phyloP scores from a whole-genome alignment of 441 rosid genomes.

The Viola pubescens region DNA sequence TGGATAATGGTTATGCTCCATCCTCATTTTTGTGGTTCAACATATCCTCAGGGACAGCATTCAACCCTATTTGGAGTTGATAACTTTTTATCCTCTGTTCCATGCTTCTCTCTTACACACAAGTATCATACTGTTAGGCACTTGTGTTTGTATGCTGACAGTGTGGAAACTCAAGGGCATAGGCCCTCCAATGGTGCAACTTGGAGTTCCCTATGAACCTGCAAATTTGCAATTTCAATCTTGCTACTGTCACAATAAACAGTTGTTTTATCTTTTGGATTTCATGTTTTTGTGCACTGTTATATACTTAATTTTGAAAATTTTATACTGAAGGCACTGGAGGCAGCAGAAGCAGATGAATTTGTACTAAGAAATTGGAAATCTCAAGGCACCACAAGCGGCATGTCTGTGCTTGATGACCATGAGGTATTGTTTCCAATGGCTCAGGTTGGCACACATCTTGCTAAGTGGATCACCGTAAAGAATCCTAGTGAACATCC shows the following conservation, averaged over 20 bases:
- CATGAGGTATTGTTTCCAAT: conserved; percentile 42
- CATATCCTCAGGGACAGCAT: too few species aligned
- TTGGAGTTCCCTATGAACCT: too few species aligned
- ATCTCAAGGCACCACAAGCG: conserved; percentile 41
- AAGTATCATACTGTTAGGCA: too few species aligned
- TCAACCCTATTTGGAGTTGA: too few species aligned
- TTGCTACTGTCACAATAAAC: not conserved
- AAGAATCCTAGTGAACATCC: conserved; percentile 61
- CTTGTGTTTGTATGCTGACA: too few species aligned
- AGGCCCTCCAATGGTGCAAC: too few species aligned
- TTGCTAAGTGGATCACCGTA: conserved; percentile 52
- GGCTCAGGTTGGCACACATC: conserved; percentile 46
- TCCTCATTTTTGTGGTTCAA: too few species aligned
- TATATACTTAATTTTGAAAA: conserved; percentile 15
- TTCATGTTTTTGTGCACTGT: conserved; percentile 1
- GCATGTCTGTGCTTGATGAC: conserved; percentile 52
- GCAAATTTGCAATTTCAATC: not conserved
- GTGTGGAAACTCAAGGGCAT: too few species aligned
- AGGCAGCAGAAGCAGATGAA: conserved; percentile 40
- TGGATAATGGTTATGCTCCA: too few species aligned
- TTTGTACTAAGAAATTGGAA: conserved; percentile 50
- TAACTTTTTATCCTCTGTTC: too few species aligned
- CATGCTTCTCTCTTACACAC: too few species aligned
- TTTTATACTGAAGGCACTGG: conserved; percentile 28
- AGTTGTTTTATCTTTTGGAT: not conserved